Evolutionary conservation across 192 early-diverging fungal genomes (phyloP), one percentile per base, ranked within the genome.

Genomic region (Paraglomus occultum): DNA sequence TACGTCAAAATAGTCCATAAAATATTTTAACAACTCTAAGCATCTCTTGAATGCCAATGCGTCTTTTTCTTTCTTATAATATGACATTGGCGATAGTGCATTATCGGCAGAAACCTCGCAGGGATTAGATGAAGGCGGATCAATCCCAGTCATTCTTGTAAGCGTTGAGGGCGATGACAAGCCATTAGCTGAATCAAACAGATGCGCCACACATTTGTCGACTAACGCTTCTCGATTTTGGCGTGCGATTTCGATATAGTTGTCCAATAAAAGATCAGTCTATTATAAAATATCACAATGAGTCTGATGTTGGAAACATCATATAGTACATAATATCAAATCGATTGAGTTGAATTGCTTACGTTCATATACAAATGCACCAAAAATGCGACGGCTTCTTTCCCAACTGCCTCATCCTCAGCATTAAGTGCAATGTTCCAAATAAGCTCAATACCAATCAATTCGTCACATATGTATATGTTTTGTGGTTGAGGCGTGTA

Each of bases 351-450:
- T 14, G 23, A 14, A 12, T 7, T 18, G 49, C 65, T n/a, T 39
- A 74, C 65, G 62, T 74, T 58, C 67, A 74, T 46, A 53, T 74
- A 58, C 43, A 74, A 51, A 52, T 57, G 48, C 4, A 77, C 76
- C 43, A 82, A 60, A n/a, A 76, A 64, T 4, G 71, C 73, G 6
- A 61, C 77, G 0, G 80, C 80, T 58, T 75, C 53, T 17, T 62
- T 47, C 8, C 80, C 80, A 6, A 82, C 80, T 40, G 48, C 47
- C 18, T 77, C 73, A 15, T 62, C 53, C 20, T 60, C 61, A 18
- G 77, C 73, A 40, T 71, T 72, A 8, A 82, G 68, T 0, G 80
- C 80, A 22, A 82, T 76, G 11, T 77, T 74, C 80, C 80, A 82
- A 43, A 82, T 76, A 53, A 79, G 63, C 39, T 82, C 75, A 66